Percentiles rank a stretch among this genome's conserved stretches.
Evolutionary conservation across 2,329 filamentous ascomycete species (phyloP).

Genomic region (Davidsoniella eucalypti): DNA sequence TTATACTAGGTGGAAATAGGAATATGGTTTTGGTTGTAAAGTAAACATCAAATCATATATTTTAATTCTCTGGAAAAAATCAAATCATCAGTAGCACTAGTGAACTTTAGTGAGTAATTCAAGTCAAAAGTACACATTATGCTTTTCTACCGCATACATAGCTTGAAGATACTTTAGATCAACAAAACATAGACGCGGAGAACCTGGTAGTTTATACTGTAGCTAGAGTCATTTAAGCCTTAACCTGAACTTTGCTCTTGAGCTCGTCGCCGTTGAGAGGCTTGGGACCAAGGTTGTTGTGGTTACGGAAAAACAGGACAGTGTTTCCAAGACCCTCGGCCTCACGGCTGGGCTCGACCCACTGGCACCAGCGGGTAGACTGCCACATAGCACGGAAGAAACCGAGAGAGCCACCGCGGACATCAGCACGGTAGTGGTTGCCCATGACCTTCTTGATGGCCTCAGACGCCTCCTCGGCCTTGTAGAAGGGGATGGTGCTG

Average conservation of each 20-base stretch:
- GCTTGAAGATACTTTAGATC: too few relatives aligned
- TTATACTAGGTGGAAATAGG: too few relatives aligned
- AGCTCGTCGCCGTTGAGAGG: slow-evolving; percentile 15
- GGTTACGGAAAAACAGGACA: slow-evolving; percentile 89
- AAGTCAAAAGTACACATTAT: too few relatives aligned
- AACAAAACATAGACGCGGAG: too few relatives aligned
- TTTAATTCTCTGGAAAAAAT: too few relatives aligned
- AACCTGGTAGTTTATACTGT: too few relatives aligned
- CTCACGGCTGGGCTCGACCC: slow-evolving; percentile 82
- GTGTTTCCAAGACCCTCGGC: slow-evolving; percentile 67
- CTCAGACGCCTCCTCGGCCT: slow-evolving; percentile 85
- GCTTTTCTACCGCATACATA: too few relatives aligned
- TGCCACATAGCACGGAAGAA: slow-evolving; percentile 76
- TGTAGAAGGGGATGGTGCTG: slow-evolving; percentile 75
- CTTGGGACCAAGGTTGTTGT: slow-evolving; percentile 61
- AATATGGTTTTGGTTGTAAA: too few relatives aligned
- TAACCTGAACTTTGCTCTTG: background rate
- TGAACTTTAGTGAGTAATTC: too few relatives aligned
- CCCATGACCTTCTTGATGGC: slow-evolving; percentile 95
- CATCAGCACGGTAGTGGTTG: slow-evolving; percentile 78
- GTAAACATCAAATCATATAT: too few relatives aligned
- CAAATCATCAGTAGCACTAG: too few relatives aligned
- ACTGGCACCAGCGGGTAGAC: slow-evolving; percentile 78
- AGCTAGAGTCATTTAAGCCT: background rate
- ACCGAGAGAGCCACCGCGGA: slow-evolving; percentile 56